Base-by-base conservation (phyloP, 2,329 filamentous ascomycete genomes). In the Calcarisporium arbuscula region DNA sequence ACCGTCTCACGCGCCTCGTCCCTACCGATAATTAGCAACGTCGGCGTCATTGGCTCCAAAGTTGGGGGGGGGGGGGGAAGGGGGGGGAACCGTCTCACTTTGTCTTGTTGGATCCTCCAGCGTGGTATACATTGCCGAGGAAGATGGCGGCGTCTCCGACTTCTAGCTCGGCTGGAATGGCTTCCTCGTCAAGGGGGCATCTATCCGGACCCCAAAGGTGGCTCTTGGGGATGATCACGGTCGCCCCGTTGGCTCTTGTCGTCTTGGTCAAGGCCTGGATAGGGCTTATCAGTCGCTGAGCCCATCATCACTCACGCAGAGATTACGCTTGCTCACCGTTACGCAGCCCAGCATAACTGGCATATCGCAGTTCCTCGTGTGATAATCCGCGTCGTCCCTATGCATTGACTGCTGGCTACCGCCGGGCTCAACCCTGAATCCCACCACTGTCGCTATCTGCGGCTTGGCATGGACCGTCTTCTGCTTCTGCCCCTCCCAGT, bases 191-290 rank as follows among this genome's bases (percentile, higher is more conserved):
- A 8, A 53, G 39, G 2, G 62, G 62, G 5, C 45, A 47, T 1
- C 57, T 51, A 1, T 63, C 57, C 6, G 54, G 49, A 1, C 53
- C 58, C 62, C 62, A 66, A 5, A 61, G 47, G 39, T 66, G 62
- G 9, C 54, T 60, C 6, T 55, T 53, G 0, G 61, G 62, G 25
- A 65, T 64, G 2, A 54, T 57, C n/a, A 61, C 46, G 0, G 62
- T 65, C 1, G 60, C 61, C 1, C 62, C 62, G 28, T 66, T 66
- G 25, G 61, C 57, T 14, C 49, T 52, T 2, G 60, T 64, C 1
- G 59, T 64, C 45, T 54, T 62, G 5, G 57, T 61, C 35, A 60
- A 40, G 1, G 62, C 58, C 47, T 49, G 5, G 15, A 5, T 4
- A 5, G 11, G 19, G 11, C 19, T 7, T 25, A 14, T 25, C 14